Percentiles rank a stretch among this genome's conserved stretches.
Conservation (phyloP, 331 rosid genomes). For the Dryas integrifolia region DNA sequence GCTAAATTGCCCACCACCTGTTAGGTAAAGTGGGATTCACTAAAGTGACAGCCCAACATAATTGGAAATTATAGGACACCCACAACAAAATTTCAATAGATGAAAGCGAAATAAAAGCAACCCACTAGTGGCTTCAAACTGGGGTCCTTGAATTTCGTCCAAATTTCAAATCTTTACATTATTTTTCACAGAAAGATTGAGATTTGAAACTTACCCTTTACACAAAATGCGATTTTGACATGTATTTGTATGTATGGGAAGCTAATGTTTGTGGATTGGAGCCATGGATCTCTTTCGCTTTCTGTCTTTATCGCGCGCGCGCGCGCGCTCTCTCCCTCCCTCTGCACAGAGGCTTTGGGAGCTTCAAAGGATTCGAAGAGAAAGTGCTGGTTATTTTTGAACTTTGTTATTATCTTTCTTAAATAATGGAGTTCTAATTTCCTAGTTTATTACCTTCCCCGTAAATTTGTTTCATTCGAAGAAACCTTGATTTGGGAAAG, state of each 20-base stretch:
- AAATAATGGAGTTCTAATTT: slow-evolving; percentile 10
- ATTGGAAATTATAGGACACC: slow-evolving; percentile 18
- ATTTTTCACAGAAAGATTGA: slow-evolving; percentile 26
- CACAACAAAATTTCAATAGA: slow-evolving; percentile 8
- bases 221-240: slow-evolving; percentile 33
- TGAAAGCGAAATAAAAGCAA: slow-evolving; percentile 43
- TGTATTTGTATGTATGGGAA: slow-evolving; percentile 6
- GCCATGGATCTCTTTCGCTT: slow-evolving; percentile 49
- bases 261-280: slow-evolving; percentile 28
- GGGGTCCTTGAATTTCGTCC: slow-evolving; percentile 26
- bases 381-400: not conserved
- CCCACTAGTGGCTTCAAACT: slow-evolving; percentile 30
- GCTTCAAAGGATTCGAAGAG: slow-evolving; percentile 36
- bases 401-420: not conserved
- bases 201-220: slow-evolving; percentile 51
- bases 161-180: slow-evolving; percentile 23
- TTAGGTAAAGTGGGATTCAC: slow-evolving; percentile 50
- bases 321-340: slow-evolving; percentile 23
- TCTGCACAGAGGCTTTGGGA: slow-evolving; percentile 32
- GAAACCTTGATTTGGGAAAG: not conserved
- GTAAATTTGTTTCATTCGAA: not conserved
- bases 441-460: not conserved
- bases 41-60: slow-evolving; percentile 61
- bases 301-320: slow-evolving; percentile 18
- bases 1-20: slow-evolving; percentile 23